Evolutionary conservation across 192 early-diverging fungal species (phyloP).

Genomic region (Coemansia erecta): DNA sequence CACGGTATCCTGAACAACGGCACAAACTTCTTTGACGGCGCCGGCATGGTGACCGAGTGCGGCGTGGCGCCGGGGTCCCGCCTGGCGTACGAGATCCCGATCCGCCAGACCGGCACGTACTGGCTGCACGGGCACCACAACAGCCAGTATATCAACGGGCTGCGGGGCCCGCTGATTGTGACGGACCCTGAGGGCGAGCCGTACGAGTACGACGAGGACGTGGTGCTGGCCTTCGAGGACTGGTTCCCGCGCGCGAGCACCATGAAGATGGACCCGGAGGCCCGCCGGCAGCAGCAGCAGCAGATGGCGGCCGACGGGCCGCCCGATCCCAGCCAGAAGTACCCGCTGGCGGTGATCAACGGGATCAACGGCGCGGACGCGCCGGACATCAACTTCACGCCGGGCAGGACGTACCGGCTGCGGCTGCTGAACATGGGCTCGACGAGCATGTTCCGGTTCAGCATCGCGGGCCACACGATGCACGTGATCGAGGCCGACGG

Average conservation of each 20-base stretch:
- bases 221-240: constrained; percentile 64
- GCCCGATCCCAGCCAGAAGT: too few species aligned
- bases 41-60: constrained; percentile 69
- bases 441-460: constrained; percentile 65
- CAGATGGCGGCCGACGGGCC: not conserved
- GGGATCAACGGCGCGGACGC: constrained; percentile 55
- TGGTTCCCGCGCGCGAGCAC: constrained; percentile 57
- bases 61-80: constrained; percentile 59
- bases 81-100: constrained; percentile 67
- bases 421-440: constrained; percentile 74
- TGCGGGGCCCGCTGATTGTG: constrained; percentile 68
- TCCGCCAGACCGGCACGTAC: constrained; percentile 73
- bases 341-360: constrained; percentile 55
- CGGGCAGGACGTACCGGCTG: constrained; percentile 79
- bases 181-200: constrained; percentile 55
- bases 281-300: not conserved
- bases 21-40: constrained; percentile 68
- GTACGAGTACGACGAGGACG: constrained; percentile 68
- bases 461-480: constrained; percentile 76
- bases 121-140: constrained; percentile 76
- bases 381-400: constrained; percentile 57
- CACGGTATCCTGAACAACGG: constrained; percentile 80
- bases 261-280: constrained; percentile 2
- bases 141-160: constrained; percentile 77
- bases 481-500: constrained; percentile 80